Percentiles rank a stretch among this genome's conserved stretches.
These are phyloP conservation scores for Neofusicoccum ribis DNA, from an alignment of 2,329 filamentous ascomycete genomes.

Conservation along the genomic window DNA sequence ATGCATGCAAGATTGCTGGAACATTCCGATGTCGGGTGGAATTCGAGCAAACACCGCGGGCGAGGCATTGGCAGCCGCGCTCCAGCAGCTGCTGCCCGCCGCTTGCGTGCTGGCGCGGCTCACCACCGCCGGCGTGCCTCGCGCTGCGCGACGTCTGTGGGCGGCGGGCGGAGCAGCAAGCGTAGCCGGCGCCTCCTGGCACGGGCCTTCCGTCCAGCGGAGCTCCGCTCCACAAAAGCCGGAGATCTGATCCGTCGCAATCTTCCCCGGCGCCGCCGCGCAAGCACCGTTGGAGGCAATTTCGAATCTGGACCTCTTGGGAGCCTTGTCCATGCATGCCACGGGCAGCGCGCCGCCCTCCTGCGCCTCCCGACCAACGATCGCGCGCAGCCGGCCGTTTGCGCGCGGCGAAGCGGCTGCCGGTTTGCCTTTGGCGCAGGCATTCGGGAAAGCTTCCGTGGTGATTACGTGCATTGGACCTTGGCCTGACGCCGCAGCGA, in stretches of 20 bases:
- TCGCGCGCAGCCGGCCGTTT: not conserved
- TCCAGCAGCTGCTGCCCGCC: not conserved
- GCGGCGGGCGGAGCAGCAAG: conserved; percentile 5
- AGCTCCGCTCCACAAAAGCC: conserved; percentile 18
- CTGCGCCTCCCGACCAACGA: not conserved
- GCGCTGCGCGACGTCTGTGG: not conserved
- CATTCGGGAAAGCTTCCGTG: not conserved
- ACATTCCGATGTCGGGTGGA: conserved; percentile 8
- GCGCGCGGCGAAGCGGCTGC: not conserved
- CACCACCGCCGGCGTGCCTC: not conserved
- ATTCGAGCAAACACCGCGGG: conserved; percentile 4
- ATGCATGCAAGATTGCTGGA: not conserved
- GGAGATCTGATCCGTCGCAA: conserved; percentile 18
- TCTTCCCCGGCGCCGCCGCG: conserved; percentile 3
- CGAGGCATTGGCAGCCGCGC: not conserved
- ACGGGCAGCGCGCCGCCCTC: not conserved
- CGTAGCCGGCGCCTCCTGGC: conserved; percentile 4
- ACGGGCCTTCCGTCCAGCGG: conserved; percentile 12
- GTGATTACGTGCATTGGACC: not conserved
- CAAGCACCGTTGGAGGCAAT: conserved; percentile 2
- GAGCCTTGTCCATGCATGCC: conserved; percentile 3
- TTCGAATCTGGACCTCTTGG: conserved; percentile 5
- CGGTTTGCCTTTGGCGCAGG: not conserved
- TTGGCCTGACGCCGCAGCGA: conserved; percentile 1
- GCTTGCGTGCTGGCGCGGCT: not conserved